A percentile compares a stretch with the other conserved stretches of the same genome.
These are phyloP conservation scores for Pichia thaimueangensis DNA, from an alignment of 805 yeast genomes.

Conservation along the genomic window DNA sequence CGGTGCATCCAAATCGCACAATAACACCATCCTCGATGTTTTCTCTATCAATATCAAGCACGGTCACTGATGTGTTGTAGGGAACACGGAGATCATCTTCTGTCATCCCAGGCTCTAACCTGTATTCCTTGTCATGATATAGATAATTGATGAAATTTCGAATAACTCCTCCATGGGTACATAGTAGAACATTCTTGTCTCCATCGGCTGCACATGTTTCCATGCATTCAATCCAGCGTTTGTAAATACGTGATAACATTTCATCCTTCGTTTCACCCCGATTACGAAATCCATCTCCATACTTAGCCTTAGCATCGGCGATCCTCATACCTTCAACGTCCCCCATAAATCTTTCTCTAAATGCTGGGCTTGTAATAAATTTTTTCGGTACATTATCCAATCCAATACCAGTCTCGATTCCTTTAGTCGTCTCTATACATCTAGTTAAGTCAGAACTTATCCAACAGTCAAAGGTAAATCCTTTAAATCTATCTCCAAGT, in stretches of 20 bases:
- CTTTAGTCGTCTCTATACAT: slow-evolving; percentile 48
- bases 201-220: slow-evolving; percentile 23
- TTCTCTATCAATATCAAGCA: slow-evolving; percentile 47
- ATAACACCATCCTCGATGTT: slow-evolving; percentile 25
- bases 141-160: slow-evolving; percentile 52
- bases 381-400: background rate
- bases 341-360: slow-evolving; percentile 75
- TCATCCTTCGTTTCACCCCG: slow-evolving; percentile 54
- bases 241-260: slow-evolving; percentile 41
- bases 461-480: slow-evolving; percentile 36
- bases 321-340: slow-evolving; percentile 69
- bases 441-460: slow-evolving; percentile 50
- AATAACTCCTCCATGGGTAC: slow-evolving; percentile 81
- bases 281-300: slow-evolving; percentile 53
- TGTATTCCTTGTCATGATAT: slow-evolving; percentile 13
- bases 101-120: background rate
- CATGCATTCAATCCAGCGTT: slow-evolving; percentile 32
- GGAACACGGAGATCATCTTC: slow-evolving; percentile 31
- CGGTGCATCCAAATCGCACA: slow-evolving; percentile 56
- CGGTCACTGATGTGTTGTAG: slow-evolving; percentile 67
- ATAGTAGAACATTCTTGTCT: slow-evolving; percentile 47
- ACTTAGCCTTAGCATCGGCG: slow-evolving; percentile 52
- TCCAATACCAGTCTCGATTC: slow-evolving; percentile 31
- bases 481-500: slow-evolving; percentile 42
- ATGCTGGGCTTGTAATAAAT: slow-evolving; percentile 31